Base-by-base conservation (phyloP, 352 stramenopile species). In the Pythium sp. region DNA sequence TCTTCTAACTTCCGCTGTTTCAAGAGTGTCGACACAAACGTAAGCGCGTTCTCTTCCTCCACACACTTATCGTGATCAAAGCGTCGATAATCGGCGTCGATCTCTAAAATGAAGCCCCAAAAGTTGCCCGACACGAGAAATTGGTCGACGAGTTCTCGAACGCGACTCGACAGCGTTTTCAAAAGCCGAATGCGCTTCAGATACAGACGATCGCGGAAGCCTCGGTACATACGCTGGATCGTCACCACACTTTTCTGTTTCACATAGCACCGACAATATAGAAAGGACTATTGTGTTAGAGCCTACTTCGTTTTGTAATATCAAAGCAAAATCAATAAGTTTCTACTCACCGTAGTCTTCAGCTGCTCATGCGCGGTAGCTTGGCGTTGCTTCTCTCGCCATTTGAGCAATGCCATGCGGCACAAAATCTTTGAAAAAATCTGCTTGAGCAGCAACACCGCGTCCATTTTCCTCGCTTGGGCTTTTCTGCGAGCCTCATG, bases 81-180 rank as follows among this genome's bases (percentile, higher is more conserved):
- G 12, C 79, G 77, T 36, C 78, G 73, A 63, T 90, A 90, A 43
- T 86, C 79, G 20, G 77, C 77, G 60, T 92, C 84, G 28, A 90
- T 66, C 30, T 88, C 71, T 32, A 92, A 61, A 18, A 92, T 43
- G 58, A 92, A 81, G 1, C 74, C 68, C 82, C 81, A 92, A 3
- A 92, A 75, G 69, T 92, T 73, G 2, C 84, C 84, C 4, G 76
- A 76, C 11, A 70, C 49, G 3, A 92, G 71, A 43, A 85, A 92
- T 15, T 58, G 41, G 24, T 87, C 76, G 11, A 89, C 77, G 1
- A 89, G 71, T 1, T 38, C 41, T 36, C 72, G 72, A 38, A 92
- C 80, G 15, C 77, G 78, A 58, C 71, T 56, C 0, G 77, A 85
- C 0, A 92, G 55, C 3, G 74, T 71, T 15, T 64, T 70, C 20